These are phyloP conservation scores for Thalassiosira livingstoniorum DNA, from an alignment of 352 stramenopile species.

Conservation along the genomic window DNA sequence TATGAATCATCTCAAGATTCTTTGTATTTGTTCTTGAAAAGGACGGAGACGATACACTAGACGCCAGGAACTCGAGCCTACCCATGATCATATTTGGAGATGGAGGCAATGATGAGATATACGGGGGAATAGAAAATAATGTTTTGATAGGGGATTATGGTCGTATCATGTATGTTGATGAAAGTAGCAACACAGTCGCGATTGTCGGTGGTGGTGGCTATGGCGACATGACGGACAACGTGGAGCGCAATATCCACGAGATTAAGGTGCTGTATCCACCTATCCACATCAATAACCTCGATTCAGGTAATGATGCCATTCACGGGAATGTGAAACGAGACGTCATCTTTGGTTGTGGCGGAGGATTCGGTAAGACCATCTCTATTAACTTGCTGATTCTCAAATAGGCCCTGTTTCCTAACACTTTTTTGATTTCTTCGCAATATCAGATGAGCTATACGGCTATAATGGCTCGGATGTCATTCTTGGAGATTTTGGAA, in stretches of 20 bases:
- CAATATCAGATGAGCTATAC: slow-evolving; percentile 25
- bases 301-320: slow-evolving; percentile 44
- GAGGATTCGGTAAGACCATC: slow-evolving; percentile 20
- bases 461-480: slow-evolving; percentile 40
- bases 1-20: neutral
- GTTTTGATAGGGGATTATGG: slow-evolving; percentile 65
- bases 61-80: slow-evolving; percentile 49
- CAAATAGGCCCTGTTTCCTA: too few species aligned
- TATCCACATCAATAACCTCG: slow-evolving; percentile 29
- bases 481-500: slow-evolving; percentile 45
- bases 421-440: neutral
- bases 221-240: slow-evolving; percentile 58
- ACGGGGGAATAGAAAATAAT: slow-evolving; percentile 41
- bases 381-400: too few species aligned
- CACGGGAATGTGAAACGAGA: slow-evolving; percentile 37
- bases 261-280: slow-evolving; percentile 37
- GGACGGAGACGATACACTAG: slow-evolving; percentile 49
- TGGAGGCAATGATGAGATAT: slow-evolving; percentile 53
- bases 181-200: slow-evolving; percentile 33
- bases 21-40: slow-evolving; percentile 15
- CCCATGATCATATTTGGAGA: slow-evolving; percentile 63
- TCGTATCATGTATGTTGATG: slow-evolving; percentile 43
- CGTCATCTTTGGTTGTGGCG: slow-evolving; percentile 42
- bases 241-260: slow-evolving; percentile 29
- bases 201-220: slow-evolving; percentile 55